Evolutionary conservation across 2,329 filamentous ascomycete species (phyloP).

Genomic region (Malbranchea zuffiana): DNA sequence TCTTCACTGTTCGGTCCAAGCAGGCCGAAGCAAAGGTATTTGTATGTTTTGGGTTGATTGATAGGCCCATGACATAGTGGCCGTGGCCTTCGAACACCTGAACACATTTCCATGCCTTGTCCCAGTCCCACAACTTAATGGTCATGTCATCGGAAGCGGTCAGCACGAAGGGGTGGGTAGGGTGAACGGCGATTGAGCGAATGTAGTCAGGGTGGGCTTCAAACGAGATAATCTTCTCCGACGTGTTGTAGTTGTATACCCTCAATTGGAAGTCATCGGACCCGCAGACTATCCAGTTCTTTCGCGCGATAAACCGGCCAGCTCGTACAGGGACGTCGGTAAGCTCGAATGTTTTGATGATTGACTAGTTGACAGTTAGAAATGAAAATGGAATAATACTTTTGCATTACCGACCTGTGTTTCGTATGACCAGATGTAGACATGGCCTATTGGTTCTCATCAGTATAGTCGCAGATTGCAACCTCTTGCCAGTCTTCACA

Average conservation of each 20-base stretch:
- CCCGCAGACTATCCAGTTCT: slow-evolving; percentile 98
- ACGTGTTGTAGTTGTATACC: slow-evolving; percentile 99
- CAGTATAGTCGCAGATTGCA: slow-evolving; percentile 8
- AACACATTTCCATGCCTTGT: slow-evolving; percentile 95
- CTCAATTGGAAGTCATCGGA: slow-evolving; percentile 82
- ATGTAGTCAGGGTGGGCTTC: slow-evolving; percentile 98
- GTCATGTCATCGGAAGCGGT: slow-evolving; percentile 98
- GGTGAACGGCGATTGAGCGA: slow-evolving; percentile 89
- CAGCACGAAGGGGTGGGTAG: slow-evolving; percentile 86
- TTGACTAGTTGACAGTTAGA: slow-evolving; percentile 45
- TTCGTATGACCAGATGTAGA: slow-evolving; percentile 98
- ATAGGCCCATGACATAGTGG: slow-evolving; percentile 92
- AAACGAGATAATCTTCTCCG: slow-evolving; percentile 94
- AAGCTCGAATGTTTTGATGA: slow-evolving; percentile 97
- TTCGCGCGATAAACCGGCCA: slow-evolving; percentile 88
- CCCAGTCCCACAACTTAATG: slow-evolving; percentile 98
- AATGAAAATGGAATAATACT: no score
- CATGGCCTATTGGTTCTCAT: slow-evolving; percentile 56
- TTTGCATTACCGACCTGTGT: slow-evolving; percentile 51
- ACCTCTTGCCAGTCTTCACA: slow-evolving; percentile 21
- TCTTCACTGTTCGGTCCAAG: slow-evolving; percentile 92
- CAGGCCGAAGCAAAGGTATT: slow-evolving; percentile 90
- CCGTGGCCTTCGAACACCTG: slow-evolving; percentile 93
- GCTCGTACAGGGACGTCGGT: slow-evolving; percentile 96
- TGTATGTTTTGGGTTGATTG: slow-evolving; percentile 95